Conservation (phyloP, 495 filamentous ascomycete genomes). For the Xylaria venustula region DNA sequence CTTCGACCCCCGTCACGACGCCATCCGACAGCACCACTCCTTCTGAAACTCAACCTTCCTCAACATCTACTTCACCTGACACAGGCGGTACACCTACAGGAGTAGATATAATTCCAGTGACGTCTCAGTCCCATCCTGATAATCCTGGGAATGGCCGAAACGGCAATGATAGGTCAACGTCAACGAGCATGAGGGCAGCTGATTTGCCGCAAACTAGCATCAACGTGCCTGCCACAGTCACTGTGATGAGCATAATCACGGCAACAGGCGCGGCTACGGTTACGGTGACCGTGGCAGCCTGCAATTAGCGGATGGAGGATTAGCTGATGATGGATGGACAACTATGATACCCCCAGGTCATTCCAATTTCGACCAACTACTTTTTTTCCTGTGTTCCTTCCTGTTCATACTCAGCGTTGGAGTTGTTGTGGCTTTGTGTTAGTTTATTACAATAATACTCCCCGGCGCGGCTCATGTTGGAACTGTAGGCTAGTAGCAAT, state of each 20-base stretch:
- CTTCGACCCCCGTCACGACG: neutral
- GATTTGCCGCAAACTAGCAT: neutral
- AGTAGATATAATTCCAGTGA: conserved; percentile 10
- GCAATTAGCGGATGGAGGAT: neutral
- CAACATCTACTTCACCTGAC: conserved; percentile 2
- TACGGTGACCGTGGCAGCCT: conserved; percentile 8
- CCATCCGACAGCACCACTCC: neutral
- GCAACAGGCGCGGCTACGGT: neutral
- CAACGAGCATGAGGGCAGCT: neutral
- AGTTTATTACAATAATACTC: neutral
- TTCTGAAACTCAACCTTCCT: neutral
- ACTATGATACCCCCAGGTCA: neutral
- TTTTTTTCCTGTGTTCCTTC: neutral
- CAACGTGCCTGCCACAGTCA: neutral
- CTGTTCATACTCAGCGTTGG: conserved; percentile 9
- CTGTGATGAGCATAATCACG: conserved; percentile 10
- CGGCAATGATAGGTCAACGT: neutral
- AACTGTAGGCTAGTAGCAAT: conserved; percentile 2
- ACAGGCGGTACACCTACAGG: conserved; percentile 7
- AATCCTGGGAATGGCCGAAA: neutral
- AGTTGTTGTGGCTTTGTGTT: conserved; percentile 4
- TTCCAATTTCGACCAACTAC: neutral
- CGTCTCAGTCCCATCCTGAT: neutral
- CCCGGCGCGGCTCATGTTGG: neutral
- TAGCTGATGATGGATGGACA: neutral